Conservation (phyloP, 2,329 filamentous ascomycete species). For the Knufia fluminis region DNA sequence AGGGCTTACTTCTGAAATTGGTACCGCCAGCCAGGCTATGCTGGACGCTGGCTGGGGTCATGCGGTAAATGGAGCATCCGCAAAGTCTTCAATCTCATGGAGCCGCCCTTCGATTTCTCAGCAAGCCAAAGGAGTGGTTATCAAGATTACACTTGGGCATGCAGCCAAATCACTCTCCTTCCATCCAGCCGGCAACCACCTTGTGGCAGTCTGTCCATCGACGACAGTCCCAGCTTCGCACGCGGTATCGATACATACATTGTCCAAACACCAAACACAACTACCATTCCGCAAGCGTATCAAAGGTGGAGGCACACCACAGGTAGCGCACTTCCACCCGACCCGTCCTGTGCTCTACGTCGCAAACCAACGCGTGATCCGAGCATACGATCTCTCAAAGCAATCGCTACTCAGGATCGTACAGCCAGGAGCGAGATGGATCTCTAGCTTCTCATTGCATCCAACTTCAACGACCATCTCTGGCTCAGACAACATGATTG, state of each 20-base stretch:
- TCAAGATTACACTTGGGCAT: constrained; percentile 70
- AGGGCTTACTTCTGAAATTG: constrained; percentile 57
- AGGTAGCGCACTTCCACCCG: constrained; percentile 90
- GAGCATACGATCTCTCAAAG: constrained; percentile 84
- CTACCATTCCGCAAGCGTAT: constrained; percentile 72
- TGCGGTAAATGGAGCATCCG: constrained; percentile 55
- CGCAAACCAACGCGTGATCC: constrained; percentile 85
- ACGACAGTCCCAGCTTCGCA: constrained; percentile 39
- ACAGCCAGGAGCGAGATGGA: constrained; percentile 88
- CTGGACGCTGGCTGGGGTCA: constrained; percentile 90
- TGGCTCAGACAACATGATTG: constrained; percentile 85
- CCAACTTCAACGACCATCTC: constrained; percentile 76
- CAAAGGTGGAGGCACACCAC: constrained; percentile 64
- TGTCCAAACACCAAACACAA: constrained; percentile 91
- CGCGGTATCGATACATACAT: constrained; percentile 85
- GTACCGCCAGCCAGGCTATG: constrained; percentile 63
- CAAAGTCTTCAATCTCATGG: constrained; percentile 66
- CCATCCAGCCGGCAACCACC: constrained; percentile 90
- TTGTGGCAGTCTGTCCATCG: constrained; percentile 76
- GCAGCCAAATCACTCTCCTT: constrained; percentile 82
- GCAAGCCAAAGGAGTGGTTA: constrained; percentile 64
- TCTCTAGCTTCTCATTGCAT: constrained; percentile 88
- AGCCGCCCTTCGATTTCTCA: constrained; percentile 64
- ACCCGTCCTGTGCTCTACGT: constrained; percentile 90
- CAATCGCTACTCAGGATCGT: constrained; percentile 89